Conservation (phyloP, 2,329 filamentous ascomycete genomes). For the Claviceps capensis region DNA sequence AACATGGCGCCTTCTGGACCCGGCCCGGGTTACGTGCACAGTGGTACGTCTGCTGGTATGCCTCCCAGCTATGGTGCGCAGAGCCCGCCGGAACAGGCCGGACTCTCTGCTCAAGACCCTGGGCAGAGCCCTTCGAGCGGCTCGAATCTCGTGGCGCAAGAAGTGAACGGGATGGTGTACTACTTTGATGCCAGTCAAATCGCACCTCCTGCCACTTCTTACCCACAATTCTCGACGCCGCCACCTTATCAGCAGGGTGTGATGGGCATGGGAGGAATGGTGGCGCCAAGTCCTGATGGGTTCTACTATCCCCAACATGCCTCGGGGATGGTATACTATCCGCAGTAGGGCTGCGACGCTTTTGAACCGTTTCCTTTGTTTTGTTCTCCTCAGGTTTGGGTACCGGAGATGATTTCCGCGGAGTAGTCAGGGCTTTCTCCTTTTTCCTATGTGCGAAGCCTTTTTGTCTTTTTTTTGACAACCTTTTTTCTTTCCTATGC, state of each 20-base stretch:
- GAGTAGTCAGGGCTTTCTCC: conserved; percentile 3
- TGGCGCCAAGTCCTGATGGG: conserved; percentile 51
- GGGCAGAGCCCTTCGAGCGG: conserved; percentile 14
- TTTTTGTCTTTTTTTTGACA: conserved; percentile 1
- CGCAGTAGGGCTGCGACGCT: conserved; percentile 32
- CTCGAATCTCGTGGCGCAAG: conserved; percentile 56
- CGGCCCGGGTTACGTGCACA: conserved; percentile 44
- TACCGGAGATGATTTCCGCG: conserved; percentile 20
- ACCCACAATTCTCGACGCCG: conserved; percentile 33
- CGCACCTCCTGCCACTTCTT: conserved; percentile 32
- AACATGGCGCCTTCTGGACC: conserved; percentile 36
- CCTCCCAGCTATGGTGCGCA: conserved; percentile 28
- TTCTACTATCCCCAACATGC: conserved; percentile 56
- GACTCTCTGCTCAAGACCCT: conserved; percentile 16
- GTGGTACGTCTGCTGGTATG: conserved; percentile 31
- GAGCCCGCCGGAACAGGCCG: conserved; percentile 23
- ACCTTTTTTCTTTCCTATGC: background rate
- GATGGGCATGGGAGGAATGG: conserved; percentile 67
- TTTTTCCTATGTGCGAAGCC: conserved; percentile 1
- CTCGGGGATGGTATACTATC: conserved; percentile 46
- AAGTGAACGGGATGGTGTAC: conserved; percentile 91
- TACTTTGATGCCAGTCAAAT: conserved; percentile 78
- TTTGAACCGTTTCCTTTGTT: conserved; percentile 10
- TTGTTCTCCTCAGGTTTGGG: conserved; percentile 12
- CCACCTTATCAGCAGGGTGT: conserved; percentile 43